Base-by-base conservation (phyloP, 306 rosid species). In the Macrotyloma uniflorum region DNA sequence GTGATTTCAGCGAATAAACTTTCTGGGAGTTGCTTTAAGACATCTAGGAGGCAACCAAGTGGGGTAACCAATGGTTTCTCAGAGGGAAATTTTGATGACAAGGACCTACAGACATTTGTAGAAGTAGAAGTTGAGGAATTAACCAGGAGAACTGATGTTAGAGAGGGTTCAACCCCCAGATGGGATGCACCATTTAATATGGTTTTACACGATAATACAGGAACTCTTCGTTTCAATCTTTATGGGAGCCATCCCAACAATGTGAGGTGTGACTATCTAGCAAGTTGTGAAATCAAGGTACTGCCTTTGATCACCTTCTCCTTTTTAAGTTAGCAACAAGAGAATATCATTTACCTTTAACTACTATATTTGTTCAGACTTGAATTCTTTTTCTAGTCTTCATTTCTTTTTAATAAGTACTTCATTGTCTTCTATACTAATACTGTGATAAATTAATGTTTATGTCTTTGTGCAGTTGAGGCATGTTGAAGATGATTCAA, bases 211-310 rank as follows among this genome's bases (percentile, higher is more conserved):
- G 98, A 90, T 26, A 88, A 86, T 82, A 5, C 88, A 1, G 99
- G 97, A 85, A 87, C 53, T 67, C 80, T 93, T 42, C 92, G 95
- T 22, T 93, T 96, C 82, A 83, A 88, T 84, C 94, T 96, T 78
- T 90, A 84, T 8, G 97, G 90, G 85, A 83, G 80, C 70, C 79
- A 71, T 63, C 91, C 97, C 40, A 84, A 38, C 86, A 83, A 62
- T 84, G 91, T 93, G 85, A 96, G 91, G 87, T 96, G 87, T 72
- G 95, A 96, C 83, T 87, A 86, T 83, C 87, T 96, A 80, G 87
- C 96, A 36, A 90, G 91, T 80, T 93, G 99, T 80, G 99, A 96
- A 84, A 82, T 93, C 74, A 93, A 93, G 98, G 99, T 96, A 91
- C 65, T 49, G 6, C 45, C 40, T 26, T n/a, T 50, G 38, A 58